These are phyloP conservation scores for Botryotinia calthae DNA, from an alignment of 2,329 filamentous ascomycete genomes.

Conservation along the genomic window DNA sequence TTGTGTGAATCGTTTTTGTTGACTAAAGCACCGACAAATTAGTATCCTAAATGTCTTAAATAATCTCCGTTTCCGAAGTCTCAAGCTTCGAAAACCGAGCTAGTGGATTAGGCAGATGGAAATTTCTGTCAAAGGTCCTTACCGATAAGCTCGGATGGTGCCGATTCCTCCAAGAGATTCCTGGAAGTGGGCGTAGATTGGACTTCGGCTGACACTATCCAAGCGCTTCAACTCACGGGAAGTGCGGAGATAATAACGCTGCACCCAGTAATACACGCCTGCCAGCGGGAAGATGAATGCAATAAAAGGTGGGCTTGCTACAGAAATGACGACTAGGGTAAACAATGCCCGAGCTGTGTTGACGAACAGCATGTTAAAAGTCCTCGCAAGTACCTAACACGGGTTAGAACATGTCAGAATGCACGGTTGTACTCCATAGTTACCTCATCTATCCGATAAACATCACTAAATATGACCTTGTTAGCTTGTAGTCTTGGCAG, in stretches of 20 bases:
- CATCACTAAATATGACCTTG: constrained; percentile 43
- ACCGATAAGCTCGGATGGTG: constrained; percentile 88
- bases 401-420: constrained; percentile 55
- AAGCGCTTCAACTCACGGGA: constrained; percentile 95
- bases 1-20: constrained; percentile 79
- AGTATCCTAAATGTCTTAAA: constrained; percentile 5
- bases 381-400: constrained; percentile 90
- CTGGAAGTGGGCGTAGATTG: constrained; percentile 97
- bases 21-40: constrained; percentile 39
- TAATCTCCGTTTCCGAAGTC: constrained; percentile 8
- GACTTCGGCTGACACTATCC: constrained; percentile 91
- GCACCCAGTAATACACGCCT: constrained; percentile 83
- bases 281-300: constrained; percentile 77
- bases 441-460: constrained; percentile 47
- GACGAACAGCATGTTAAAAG: constrained; percentile 94
- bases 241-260: constrained; percentile 93
- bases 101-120: background rate
- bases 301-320: constrained; percentile 76
- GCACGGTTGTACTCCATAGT: constrained; percentile 16
- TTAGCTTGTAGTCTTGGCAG: constrained; percentile 6
- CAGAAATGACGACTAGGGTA: constrained; percentile 81
- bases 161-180: constrained; percentile 92
- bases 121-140: background rate
- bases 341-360: constrained; percentile 74
- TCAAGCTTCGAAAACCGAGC: background rate